Evolutionary conservation across 1,284 basidiomycete genomes (phyloP).

Genomic region (Cerioporus squamosus): DNA sequence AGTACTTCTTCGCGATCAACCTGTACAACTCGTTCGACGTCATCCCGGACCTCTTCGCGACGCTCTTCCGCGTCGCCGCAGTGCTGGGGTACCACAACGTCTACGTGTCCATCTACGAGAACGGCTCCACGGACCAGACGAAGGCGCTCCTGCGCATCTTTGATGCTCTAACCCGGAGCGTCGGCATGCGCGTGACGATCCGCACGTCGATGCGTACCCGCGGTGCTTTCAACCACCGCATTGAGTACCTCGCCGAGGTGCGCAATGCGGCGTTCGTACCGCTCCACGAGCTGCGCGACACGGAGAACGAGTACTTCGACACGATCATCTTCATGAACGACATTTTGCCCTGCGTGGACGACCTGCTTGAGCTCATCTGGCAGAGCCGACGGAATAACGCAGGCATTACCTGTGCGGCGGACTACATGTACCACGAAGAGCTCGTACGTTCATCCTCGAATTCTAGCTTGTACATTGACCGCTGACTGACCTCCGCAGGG

Average conservation of each 20-base stretch:
- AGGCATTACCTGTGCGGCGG: constrained; percentile 94
- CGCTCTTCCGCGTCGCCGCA: constrained; percentile 89
- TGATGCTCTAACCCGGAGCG: constrained; percentile 85
- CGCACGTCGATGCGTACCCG: constrained; percentile 88
- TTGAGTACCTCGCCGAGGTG: constrained; percentile 97
- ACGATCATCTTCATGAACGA: constrained; percentile 98
- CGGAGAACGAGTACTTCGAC: constrained; percentile 91
- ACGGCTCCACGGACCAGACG: constrained; percentile 95
- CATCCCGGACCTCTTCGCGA: constrained; percentile 94
- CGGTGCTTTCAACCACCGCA: constrained; percentile 97
- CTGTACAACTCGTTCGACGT: constrained; percentile 98
- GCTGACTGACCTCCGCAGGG: constrained; percentile 42
- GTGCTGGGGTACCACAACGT: constrained; percentile 96
- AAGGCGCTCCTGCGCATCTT: constrained; percentile 93
- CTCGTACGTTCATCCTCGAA: too few species aligned
- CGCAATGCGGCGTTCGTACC: constrained; percentile 94
- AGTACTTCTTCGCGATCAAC: constrained; percentile 98
- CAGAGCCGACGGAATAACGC: constrained; percentile 91
- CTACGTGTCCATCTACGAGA: constrained; percentile 97
- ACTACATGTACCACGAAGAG: constrained; percentile 98
- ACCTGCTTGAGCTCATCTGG: constrained; percentile 95
- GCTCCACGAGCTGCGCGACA: constrained; percentile 88
- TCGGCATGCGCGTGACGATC: constrained; percentile 90
- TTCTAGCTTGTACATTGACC: too few species aligned
- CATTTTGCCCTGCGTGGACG: constrained; percentile 93